Evolutionary conservation across 768 basidiomycete genomes (phyloP).

Genomic region (Clavulina sp.): DNA sequence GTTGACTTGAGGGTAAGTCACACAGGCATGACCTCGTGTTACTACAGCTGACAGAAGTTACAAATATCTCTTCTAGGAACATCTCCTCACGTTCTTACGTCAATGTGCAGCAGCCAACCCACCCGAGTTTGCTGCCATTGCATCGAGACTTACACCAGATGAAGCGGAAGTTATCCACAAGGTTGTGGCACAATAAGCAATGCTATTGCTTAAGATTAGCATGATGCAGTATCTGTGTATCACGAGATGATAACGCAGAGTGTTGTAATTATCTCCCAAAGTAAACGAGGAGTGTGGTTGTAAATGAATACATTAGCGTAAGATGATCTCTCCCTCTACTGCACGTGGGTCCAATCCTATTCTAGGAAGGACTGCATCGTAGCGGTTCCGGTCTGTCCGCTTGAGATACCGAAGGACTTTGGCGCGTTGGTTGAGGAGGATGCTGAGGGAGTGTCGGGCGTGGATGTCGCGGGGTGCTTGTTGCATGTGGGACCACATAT

Average conservation of each 20-base stretch:
- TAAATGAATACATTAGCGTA: conserved; percentile 21
- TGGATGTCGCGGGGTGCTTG: conserved; percentile 52
- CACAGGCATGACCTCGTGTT: background rate
- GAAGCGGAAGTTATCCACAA: conserved; percentile 42
- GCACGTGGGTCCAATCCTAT: conserved; percentile 61
- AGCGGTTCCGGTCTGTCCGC: conserved; percentile 42
- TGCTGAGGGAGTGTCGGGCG: conserved; percentile 59
- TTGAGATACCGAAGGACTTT: conserved; percentile 70
- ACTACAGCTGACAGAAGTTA: background rate
- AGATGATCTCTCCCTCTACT: conserved; percentile 80
- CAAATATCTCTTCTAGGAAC: conserved; percentile 28
- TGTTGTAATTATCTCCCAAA: background rate
- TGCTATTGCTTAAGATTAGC: too few species aligned
- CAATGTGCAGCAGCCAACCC: conserved; percentile 48
- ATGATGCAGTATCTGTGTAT: background rate
- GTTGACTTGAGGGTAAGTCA: conserved; percentile 56
- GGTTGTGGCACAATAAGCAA: background rate
- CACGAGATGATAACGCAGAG: background rate
- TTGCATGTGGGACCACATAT: conserved; percentile 55
- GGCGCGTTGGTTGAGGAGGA: conserved; percentile 67
- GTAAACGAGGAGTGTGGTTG: background rate
- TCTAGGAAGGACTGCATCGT: conserved; percentile 50
- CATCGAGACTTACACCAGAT: conserved; percentile 50
- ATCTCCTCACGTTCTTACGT: conserved; percentile 50
- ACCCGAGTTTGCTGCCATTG: conserved; percentile 41